These are phyloP conservation scores for Boletellus deceptivus DNA, from an alignment of 1,284 basidiomycete genomes.

Conservation along the genomic window DNA sequence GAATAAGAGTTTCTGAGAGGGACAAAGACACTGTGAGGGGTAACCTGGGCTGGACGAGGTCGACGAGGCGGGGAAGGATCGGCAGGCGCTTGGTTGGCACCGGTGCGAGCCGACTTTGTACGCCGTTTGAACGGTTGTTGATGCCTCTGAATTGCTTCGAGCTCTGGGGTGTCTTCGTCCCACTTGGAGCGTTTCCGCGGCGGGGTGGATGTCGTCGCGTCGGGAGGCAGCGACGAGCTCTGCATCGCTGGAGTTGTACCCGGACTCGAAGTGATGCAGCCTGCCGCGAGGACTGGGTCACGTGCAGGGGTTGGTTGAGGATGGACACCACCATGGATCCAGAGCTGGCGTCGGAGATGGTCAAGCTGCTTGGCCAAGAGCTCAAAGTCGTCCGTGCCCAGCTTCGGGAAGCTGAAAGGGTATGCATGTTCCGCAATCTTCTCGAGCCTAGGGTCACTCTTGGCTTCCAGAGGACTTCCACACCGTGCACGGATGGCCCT, in stretches of 20 bases:
- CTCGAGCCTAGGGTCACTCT: background rate
- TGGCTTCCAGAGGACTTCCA: slow-evolving; percentile 11
- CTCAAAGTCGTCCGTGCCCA: slow-evolving; percentile 24
- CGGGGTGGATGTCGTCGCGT: slow-evolving; percentile 38
- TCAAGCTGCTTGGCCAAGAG: slow-evolving; percentile 28
- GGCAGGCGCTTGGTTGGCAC: slow-evolving; percentile 13
- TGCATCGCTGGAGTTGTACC: slow-evolving; percentile 4
- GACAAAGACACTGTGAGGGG: slow-evolving; percentile 61
- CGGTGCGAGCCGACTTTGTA: slow-evolving; percentile 35
- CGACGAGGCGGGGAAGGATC: slow-evolving; percentile 18
- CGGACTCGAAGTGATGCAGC: no score
- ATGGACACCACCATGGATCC: slow-evolving; percentile 27
- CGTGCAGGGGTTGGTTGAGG: slow-evolving; percentile 14
- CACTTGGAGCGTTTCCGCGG: slow-evolving; percentile 72
- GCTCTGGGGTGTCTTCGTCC: slow-evolving; percentile 52
- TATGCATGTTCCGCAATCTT: background rate
- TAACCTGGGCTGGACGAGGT: slow-evolving; percentile 15
- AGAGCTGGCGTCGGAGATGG: slow-evolving; percentile 24
- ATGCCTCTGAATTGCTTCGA: slow-evolving; percentile 30
- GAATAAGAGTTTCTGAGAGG: slow-evolving; percentile 78
- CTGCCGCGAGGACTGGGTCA: slow-evolving; percentile 3
- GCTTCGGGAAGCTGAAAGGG: slow-evolving; percentile 23
- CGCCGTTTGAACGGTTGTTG: slow-evolving; percentile 48
- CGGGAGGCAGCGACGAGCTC: slow-evolving; percentile 2
- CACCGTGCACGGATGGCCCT: background rate